Evolutionary conservation across 1,139 yeast species (phyloP).

Genomic region (Pneumocystis wakefieldiae): DNA sequence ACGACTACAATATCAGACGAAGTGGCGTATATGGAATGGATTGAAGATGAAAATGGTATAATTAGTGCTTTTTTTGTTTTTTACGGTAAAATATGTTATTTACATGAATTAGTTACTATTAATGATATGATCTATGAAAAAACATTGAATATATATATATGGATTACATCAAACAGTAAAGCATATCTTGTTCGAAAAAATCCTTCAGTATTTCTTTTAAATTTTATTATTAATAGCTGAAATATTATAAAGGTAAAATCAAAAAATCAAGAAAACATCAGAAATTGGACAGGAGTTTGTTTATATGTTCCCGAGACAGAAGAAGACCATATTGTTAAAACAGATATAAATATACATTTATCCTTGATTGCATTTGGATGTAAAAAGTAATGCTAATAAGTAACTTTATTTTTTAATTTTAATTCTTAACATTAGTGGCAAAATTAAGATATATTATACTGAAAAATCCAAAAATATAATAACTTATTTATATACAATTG

Average conservation of each 20-base stretch:
- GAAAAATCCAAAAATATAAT: conserved; percentile 24
- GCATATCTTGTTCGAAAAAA: conserved; percentile 10
- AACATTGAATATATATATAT: conserved; percentile 16
- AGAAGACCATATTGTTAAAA: conserved; percentile 15
- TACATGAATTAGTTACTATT: conserved; percentile 7
- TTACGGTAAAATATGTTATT: conserved; percentile 11
- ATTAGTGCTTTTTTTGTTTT: conserved; percentile 16
- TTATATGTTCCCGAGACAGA: conserved; percentile 16
- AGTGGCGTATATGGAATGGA: conserved; percentile 20
- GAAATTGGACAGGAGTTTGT: conserved; percentile 10
- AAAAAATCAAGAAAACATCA: conserved; percentile 2
- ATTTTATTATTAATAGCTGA: conserved; percentile 3
- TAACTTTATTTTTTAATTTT: background rate
- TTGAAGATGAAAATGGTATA: conserved; percentile 18
- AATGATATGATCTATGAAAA: conserved; percentile 9
- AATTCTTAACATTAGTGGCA: conserved; percentile 16
- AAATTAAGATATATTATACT: conserved; percentile 23
- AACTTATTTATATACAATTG: conserved; percentile 18
- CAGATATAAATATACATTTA: conserved; percentile 26
- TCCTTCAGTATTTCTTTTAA: conserved; percentile 14
- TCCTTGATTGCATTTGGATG: conserved; percentile 26
- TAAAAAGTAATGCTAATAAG: conserved; percentile 8
- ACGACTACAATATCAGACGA: conserved; percentile 16
- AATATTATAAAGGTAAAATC: conserved; percentile 5
- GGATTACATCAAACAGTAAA: conserved; percentile 13